These are phyloP conservation scores for Fusarium sp. DNA, from an alignment of 2,329 filamentous ascomycete species.

Conservation along the genomic window DNA sequence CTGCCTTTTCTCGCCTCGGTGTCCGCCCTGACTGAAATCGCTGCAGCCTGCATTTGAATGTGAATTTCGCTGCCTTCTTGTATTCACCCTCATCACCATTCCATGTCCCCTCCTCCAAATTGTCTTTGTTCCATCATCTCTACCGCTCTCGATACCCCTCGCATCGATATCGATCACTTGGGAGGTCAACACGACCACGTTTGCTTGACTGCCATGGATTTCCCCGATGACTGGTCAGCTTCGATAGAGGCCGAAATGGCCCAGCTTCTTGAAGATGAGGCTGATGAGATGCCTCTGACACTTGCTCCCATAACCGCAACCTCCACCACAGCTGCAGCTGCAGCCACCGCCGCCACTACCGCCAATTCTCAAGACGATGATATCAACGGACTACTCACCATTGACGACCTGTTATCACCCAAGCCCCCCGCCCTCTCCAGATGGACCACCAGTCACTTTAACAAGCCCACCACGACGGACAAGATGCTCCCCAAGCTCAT, in stretches of 20 bases:
- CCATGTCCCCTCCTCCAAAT: neutral
- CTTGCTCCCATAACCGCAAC: neutral
- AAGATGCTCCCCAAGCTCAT: constrained; percentile 14
- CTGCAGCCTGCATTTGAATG: neutral
- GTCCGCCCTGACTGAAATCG: neutral
- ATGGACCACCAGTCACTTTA: constrained; percentile 33
- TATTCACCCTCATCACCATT: neutral
- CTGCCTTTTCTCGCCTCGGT: neutral
- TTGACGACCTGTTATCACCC: neutral
- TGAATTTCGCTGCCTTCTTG: neutral
- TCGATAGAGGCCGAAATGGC: neutral
- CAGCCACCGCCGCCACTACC: neutral
- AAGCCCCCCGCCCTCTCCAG: constrained; percentile 18
- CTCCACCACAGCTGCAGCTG: neutral
- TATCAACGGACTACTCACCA: neutral
- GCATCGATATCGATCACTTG: neutral
- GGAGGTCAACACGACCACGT: neutral
- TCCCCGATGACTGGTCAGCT: constrained; percentile 12
- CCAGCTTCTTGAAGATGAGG: neutral
- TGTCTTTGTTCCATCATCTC: constrained; percentile 5
- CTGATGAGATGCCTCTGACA: neutral
- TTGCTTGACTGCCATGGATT: constrained; percentile 15
- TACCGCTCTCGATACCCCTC: neutral
- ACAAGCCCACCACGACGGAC: constrained; percentile 15
- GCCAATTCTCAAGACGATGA: neutral